phyloP scores from a whole-genome alignment of 352 stramenopile species.

The Pythium grandisporangium region DNA sequence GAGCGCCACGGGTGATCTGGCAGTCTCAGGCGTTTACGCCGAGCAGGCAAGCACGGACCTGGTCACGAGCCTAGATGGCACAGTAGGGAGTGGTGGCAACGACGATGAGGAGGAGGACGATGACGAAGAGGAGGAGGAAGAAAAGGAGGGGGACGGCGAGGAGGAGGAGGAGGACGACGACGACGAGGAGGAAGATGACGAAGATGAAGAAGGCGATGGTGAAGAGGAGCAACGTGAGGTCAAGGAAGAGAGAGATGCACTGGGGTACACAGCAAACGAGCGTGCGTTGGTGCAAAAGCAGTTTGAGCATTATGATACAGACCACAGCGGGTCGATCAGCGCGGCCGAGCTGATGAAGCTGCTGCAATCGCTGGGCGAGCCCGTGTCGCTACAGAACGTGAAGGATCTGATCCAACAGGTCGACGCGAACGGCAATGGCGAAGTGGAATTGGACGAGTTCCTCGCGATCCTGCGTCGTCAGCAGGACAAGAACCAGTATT shows the following conservation, averaged over 20 bases:
- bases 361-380: constrained; percentile 45
- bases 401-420: constrained; percentile 45
- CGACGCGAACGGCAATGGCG: constrained; percentile 44
- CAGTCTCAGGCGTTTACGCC: constrained; percentile 15
- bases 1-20: constrained; percentile 32
- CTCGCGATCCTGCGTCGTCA: constrained; percentile 47
- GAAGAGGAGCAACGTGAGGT: constrained; percentile 7
- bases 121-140: constrained; percentile 1
- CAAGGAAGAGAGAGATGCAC: constrained; percentile 9
- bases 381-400: constrained; percentile 44
- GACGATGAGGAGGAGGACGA: constrained; percentile 13
- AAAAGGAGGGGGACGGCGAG: constrained; percentile 2
- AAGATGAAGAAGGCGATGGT: constrained; percentile 4
- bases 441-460: constrained; percentile 69
- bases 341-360: constrained; percentile 48
- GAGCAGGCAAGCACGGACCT: background rate
- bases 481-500: constrained; percentile 51
- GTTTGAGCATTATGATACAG: constrained; percentile 51
- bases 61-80: background rate
- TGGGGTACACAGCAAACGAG: constrained; percentile 34
- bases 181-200: constrained; percentile 5
- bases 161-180: constrained; percentile 8
- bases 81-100: no score
- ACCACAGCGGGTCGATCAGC: constrained; percentile 56
- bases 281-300: constrained; percentile 29